These are phyloP conservation scores for Penicillium frequentans DNA, from an alignment of 2,329 filamentous ascomycete species.

Conservation along the genomic window DNA sequence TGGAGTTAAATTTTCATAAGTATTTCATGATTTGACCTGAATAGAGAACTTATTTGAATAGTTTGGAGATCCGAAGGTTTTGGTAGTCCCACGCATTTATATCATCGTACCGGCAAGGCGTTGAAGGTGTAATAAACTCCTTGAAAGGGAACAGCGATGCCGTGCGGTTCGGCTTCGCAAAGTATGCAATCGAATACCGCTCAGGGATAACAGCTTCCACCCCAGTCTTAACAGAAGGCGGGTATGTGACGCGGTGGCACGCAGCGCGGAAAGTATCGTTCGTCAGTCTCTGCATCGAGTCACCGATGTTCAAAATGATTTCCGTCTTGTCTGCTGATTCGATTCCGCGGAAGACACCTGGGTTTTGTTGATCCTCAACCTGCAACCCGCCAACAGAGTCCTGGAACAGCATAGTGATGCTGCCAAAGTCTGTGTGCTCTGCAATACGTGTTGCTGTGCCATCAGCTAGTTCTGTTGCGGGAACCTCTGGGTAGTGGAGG, in stretches of 20 bases:
- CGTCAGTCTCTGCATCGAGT: constrained; percentile 53
- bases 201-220: constrained; percentile 29
- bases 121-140: constrained; percentile 18
- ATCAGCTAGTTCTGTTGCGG: constrained; percentile 42
- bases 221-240: constrained; percentile 13
- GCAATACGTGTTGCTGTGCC: constrained; percentile 49
- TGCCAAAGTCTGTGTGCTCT: constrained; percentile 53
- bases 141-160: constrained; percentile 16
- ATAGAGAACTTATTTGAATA: constrained; percentile 2
- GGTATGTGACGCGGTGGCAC: constrained; percentile 43
- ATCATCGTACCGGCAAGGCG: constrained; percentile 20
- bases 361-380: constrained; percentile 20
- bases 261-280: constrained; percentile 53
- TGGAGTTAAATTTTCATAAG: neutral
- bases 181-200: constrained; percentile 34
- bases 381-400: constrained; percentile 33
- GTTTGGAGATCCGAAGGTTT: constrained; percentile 19
- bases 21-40: no score
- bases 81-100: constrained; percentile 24
- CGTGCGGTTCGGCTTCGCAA: constrained; percentile 28
- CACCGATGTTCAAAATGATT: constrained; percentile 55
- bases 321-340: constrained; percentile 10
- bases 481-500: constrained; percentile 57
- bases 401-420: constrained; percentile 54
- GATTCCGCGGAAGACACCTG: constrained; percentile 15